phyloP scores from a whole-genome alignment of 2,329 filamentous ascomycete species.

The Beauveria caledonica region DNA sequence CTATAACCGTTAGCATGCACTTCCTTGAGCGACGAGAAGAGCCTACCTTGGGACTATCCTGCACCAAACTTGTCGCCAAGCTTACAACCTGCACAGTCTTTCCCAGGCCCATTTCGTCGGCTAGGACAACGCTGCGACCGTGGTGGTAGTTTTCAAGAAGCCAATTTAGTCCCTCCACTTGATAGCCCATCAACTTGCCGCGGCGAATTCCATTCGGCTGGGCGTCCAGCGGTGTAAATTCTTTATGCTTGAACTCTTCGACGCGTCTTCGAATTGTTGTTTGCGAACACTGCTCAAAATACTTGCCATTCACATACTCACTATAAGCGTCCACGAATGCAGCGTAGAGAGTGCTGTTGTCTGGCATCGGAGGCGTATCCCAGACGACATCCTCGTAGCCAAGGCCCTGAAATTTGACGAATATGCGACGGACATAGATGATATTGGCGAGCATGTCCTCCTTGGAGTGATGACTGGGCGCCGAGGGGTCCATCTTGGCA shows the following conservation, averaged over 20 bases:
- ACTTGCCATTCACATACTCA: conserved; percentile 74
- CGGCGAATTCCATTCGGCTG: conserved; percentile 70
- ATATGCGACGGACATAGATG: conserved; percentile 61
- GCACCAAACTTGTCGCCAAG: conserved; percentile 65
- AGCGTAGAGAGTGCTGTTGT: conserved; percentile 59
- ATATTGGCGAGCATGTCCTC: conserved; percentile 65
- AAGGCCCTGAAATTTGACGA: conserved; percentile 89
- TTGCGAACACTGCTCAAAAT: conserved; percentile 52
- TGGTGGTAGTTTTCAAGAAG: conserved; percentile 82
- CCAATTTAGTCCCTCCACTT: conserved; percentile 91
- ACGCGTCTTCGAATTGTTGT: conserved; percentile 59
- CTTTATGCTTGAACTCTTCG: conserved; percentile 52
- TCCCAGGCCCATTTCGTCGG: conserved; percentile 96
- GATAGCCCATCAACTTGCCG: conserved; percentile 86
- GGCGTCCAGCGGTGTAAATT: conserved; percentile 60
- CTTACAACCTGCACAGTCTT: conserved; percentile 93
- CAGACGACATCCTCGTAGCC: conserved; percentile 86
- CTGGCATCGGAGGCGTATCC: conserved; percentile 67
- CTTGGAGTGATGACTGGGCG: conserved; percentile 48
- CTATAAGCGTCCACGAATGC: conserved; percentile 79
- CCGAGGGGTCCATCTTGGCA: conserved; percentile 46
- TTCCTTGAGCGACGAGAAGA: not conserved
- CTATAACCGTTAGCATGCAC: conserved; percentile 14
- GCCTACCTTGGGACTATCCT: conserved; percentile 47
- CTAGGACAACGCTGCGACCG: conserved; percentile 78